Evolutionary conservation across 305 asterid genomes (phyloP), one percentile per base, ranked within the genome.

Genomic region (Rubia tinctorum): DNA sequence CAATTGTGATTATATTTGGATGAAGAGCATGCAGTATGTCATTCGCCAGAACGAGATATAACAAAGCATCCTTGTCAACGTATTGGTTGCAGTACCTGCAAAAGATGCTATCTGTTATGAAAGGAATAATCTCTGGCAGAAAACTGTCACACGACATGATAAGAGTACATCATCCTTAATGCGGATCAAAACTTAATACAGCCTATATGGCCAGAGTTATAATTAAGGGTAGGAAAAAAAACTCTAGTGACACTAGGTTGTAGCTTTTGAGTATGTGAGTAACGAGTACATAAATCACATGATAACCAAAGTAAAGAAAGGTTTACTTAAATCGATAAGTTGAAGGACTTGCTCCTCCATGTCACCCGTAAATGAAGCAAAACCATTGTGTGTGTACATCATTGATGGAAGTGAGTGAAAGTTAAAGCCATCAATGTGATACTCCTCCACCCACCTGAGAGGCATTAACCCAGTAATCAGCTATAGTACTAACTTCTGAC

Each of bases 301-400:
- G 75, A 67, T 43, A 72, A 43, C 10, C 6, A 10, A 39, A 47
- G 68, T 37, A 60, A 71, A 71, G 49, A 39, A 56, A 44, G 37
- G 37, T 71, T 63, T 76, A 66, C 56, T 44, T 10, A 39, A 60
- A 68, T 37, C 47, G 30, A 68, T 66, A 73, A 73, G 68, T 20
- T 64, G 70, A 80, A 78, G 80, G 77, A 72, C 98, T 88, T 88
- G 92, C 99, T 95, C 98, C 80, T 95, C 98, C 78, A 88, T 74
- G 80, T 92, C 97, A 78, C 98, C 99, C 68, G 96, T 92, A 83
- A 95, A 90, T 64, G 96, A 79, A 74, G 97, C 96, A 81, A 95
- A 92, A 62, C 99, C 99, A 71, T 92, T 95, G 85, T 95, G 98
- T 5, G 98, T 95, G 84, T 95, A 95, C 87, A 95, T 81, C 99